Conservation (phyloP, 2,329 filamentous ascomycete species). For the Laburnicola sp. region DNA sequence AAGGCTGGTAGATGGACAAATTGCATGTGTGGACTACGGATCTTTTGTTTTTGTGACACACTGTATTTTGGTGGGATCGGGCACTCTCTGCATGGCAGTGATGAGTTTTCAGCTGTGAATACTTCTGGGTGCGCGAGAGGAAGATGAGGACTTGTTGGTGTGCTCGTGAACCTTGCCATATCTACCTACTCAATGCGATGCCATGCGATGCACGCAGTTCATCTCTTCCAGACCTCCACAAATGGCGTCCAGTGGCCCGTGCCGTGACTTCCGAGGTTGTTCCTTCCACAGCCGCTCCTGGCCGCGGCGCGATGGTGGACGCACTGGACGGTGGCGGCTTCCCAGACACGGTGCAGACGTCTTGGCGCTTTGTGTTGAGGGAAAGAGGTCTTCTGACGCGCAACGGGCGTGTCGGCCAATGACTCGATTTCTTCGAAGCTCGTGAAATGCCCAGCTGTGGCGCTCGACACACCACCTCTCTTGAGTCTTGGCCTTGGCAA, state of each 20-base stretch:
- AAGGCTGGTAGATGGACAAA: not conserved
- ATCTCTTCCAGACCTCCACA: not conserved
- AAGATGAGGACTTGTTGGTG: not conserved
- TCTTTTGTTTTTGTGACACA: not conserved
- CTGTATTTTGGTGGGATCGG: conserved; percentile 2
- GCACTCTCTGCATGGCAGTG: conserved; percentile 1
- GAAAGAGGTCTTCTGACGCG: not conserved
- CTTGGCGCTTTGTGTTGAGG: not conserved
- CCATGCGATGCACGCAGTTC: not conserved
- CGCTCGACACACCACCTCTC: not conserved
- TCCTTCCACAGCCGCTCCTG: too few species aligned
- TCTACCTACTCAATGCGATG: conserved; percentile 3
- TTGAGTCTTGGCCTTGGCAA: not conserved
- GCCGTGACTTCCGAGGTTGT: not conserved
- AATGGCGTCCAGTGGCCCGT: too few species aligned
- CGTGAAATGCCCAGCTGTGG: not conserved
- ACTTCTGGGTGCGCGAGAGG: conserved; percentile 4
- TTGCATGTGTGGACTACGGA: conserved; percentile 3
- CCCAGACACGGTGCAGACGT: not conserved
- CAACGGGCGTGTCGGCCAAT: not conserved
- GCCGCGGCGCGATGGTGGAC: too few species aligned
- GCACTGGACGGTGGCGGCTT: not conserved
- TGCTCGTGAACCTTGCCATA: not conserved
- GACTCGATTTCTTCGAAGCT: not conserved
- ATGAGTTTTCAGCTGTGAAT: conserved; percentile 11